Base-by-base conservation (phyloP, 495 filamentous ascomycete genomes). In the Aspergillus biplanus region DNA sequence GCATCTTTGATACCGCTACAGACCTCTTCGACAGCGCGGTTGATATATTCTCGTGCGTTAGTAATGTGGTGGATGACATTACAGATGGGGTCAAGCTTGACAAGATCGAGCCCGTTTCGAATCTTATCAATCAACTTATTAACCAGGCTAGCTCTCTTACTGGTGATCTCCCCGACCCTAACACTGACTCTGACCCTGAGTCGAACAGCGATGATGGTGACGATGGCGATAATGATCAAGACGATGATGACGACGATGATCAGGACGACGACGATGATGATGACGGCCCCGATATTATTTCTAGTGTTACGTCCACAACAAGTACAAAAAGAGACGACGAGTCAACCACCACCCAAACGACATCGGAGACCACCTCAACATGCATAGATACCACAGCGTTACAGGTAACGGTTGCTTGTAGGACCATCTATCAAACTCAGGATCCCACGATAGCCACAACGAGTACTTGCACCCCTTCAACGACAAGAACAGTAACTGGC, bases 401-500 rank as follows among this genome's bases (percentile, higher is more conserved):
- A 34, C 52, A 55, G 8, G 52, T 55, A 1, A 55, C 52, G 0
- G 33, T 55, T 18, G 16, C 27, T 33, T 55, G 52, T 33, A 34
- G 33, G 33, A 8, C 52, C 4, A 33, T 7, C 8, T 55, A 55
- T 33, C 5, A 13, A 6, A 55, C 52, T 9, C 31, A 32, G 4
- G 52, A 55, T 33, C 8, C 31, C 31, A 3, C 52, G 16, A 55
- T 55, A 5, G 35, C 27, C 3, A 34, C 52, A 12, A 34, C 52
- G 2, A 37, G 7, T n/a, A 55, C 52, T 35, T 55, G 52, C 33
- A n/a, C 52, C 1, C 52, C 52, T 7, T 55, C 52, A 37, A 55
- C 27, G 6, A 55, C 52, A 55, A 15, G 31, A 15, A 55, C 52
- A 35, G 52, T 55, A 7, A 55, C 52, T 37, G 52, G 52, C 31